phyloP scores from a whole-genome alignment of 129 eudicot species.

The Deinandra increscens region DNA sequence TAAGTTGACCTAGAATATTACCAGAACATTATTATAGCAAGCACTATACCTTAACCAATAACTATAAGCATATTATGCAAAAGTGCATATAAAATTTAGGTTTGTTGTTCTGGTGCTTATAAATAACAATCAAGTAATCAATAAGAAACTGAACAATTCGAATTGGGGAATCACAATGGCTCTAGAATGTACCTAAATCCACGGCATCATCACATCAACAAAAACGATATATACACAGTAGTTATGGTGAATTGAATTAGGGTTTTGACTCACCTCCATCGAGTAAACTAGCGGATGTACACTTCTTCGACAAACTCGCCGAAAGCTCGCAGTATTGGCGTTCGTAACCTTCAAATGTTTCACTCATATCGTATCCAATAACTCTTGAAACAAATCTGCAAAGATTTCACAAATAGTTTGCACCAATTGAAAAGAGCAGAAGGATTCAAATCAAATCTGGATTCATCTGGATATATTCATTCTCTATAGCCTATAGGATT shows the following conservation, averaged over 20 bases:
- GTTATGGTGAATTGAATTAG: neutral
- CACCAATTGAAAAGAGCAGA: neutral
- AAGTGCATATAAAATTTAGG: neutral
- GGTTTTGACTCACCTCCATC: conserved; percentile 51
- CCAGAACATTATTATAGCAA: neutral
- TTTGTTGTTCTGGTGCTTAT: neutral
- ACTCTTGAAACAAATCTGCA: conserved; percentile 17
- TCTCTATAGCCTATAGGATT: neutral
- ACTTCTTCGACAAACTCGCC: conserved; percentile 58
- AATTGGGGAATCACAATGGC: neutral
- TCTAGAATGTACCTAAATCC: conserved; percentile 1
- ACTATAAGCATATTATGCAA: neutral
- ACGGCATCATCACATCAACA: neutral
- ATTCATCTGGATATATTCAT: neutral
- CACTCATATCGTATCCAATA: conserved; percentile 42
- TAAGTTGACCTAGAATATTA: neutral
- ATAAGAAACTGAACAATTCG: neutral
- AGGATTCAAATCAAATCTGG: conserved; percentile 7
- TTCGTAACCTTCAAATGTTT: conserved; percentile 61
- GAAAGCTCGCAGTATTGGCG: conserved; percentile 75
- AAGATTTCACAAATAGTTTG: conserved; percentile 11
- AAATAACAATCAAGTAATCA: neutral
- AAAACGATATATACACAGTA: neutral
- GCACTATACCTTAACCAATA: neutral
- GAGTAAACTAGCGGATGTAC: conserved; percentile 50